Percentiles rank a stretch among this genome's conserved stretches.
Conservation (phyloP, 2,329 filamentous ascomycete genomes). For the Diaporthe citriasiana region DNA sequence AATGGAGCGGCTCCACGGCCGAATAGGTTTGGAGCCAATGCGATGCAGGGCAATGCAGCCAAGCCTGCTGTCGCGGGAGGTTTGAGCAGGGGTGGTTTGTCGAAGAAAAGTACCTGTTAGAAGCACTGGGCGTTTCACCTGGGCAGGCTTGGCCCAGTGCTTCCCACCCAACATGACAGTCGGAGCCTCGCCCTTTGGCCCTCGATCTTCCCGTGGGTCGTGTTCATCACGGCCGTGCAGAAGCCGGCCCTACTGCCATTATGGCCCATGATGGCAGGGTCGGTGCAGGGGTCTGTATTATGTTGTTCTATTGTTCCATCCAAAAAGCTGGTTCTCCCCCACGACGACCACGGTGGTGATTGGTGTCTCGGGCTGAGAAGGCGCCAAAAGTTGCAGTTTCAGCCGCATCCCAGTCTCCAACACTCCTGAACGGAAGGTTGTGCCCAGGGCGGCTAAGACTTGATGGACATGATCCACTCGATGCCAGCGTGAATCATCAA, state of each 20-base stretch:
- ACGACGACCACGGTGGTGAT: constrained; percentile 2
- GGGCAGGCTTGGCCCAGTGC: constrained; percentile 13
- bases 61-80: constrained; percentile 25
- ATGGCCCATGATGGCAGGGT: neutral
- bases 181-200: neutral
- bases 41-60: constrained; percentile 3
- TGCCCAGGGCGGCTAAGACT: constrained; percentile 18
- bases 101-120: neutral
- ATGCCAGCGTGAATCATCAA: constrained; percentile 21
- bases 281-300: too few relatives aligned
- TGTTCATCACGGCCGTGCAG: constrained; percentile 14
- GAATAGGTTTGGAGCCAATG: neutral
- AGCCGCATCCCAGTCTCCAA: constrained; percentile 17
- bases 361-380: constrained; percentile 23
- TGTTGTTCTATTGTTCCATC: neutral
- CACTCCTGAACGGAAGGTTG: constrained; percentile 1
- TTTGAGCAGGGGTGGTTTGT: constrained; percentile 9
- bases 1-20: neutral
- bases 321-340: neutral
- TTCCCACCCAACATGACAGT: neutral
- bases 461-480: constrained; percentile 26
- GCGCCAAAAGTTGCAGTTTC: constrained; percentile 37
- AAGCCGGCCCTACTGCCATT: too few relatives aligned
- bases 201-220: neutral
- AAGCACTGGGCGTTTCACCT: constrained; percentile 32